Conservation (phyloP, 441 rosid species). For the Erodium moschatum region DNA sequence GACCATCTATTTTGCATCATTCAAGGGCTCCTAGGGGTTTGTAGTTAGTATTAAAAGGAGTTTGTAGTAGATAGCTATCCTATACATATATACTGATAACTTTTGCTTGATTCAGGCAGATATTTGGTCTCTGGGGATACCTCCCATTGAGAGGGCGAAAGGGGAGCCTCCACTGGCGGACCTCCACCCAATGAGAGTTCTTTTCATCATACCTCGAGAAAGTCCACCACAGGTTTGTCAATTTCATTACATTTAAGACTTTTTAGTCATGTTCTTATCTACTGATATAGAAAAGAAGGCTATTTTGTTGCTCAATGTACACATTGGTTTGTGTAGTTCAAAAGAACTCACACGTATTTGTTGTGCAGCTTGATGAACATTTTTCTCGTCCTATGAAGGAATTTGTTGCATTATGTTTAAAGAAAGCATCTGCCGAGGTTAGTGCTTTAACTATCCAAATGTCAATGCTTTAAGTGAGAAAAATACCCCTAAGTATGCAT, state of each 20-base stretch:
- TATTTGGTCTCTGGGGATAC: constrained; percentile 97
- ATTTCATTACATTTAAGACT: constrained; percentile 22
- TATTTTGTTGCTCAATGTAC: constrained; percentile 17
- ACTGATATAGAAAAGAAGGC: constrained; percentile 19
- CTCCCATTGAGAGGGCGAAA: constrained; percentile 97
- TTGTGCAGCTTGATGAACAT: constrained; percentile 90
- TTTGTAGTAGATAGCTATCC: too few species aligned
- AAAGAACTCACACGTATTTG: constrained; percentile 20
- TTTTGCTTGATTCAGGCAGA: constrained; percentile 66
- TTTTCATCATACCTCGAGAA: constrained; percentile 97
- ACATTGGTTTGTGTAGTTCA: constrained; percentile 17
- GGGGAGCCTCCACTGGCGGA: constrained; percentile 99
- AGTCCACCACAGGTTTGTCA: constrained; percentile 92
- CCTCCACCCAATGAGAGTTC: constrained; percentile 99
- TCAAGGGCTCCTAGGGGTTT: too few species aligned
- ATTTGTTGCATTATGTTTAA: constrained; percentile 85
- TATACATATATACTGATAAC: too few species aligned
- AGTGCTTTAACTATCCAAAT: constrained; percentile 19
- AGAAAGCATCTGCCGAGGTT: constrained; percentile 86
- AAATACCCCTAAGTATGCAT: too few species aligned
- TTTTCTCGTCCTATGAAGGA: constrained; percentile 96
- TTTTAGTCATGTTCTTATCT: constrained; percentile 17
- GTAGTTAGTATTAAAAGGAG: too few species aligned
- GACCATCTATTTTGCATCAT: too few species aligned
- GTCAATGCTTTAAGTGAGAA: not conserved